These are phyloP conservation scores for Clarireedia hainanense DNA, from an alignment of 2,329 filamentous ascomycete genomes.

Conservation along the genomic window DNA sequence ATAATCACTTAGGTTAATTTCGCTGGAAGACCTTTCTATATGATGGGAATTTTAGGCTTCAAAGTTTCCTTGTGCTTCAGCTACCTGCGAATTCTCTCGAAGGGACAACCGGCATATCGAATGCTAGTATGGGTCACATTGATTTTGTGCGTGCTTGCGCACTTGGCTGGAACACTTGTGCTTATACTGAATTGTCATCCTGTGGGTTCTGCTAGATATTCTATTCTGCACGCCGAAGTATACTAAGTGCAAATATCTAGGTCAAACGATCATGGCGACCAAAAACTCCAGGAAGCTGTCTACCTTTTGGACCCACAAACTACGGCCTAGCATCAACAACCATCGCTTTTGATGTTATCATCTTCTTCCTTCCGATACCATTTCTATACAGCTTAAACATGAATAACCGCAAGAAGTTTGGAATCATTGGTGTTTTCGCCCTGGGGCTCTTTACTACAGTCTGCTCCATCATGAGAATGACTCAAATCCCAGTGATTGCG, in stretches of 20 bases:
- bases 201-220: neutral
- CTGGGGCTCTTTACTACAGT: conserved; percentile 11
- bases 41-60: conserved; percentile 10
- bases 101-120: conserved; percentile 4
- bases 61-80: conserved; percentile 12
- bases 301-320: neutral
- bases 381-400: conserved; percentile 12
- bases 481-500: conserved; percentile 28
- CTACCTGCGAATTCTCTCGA: conserved; percentile 12
- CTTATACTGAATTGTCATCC: neutral
- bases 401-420: conserved; percentile 11
- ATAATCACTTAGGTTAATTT: conserved; percentile 6
- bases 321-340: neutral
- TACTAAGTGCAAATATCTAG: neutral
- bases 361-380: conserved; percentile 15
- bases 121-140: neutral
- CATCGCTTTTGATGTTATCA: conserved; percentile 7
- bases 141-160: neutral
- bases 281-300: neutral
- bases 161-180: neutral
- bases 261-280: neutral
- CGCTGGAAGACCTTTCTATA: conserved; percentile 11
- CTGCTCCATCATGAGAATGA: conserved; percentile 7
- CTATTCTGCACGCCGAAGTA: too few relatives aligned
- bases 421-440: conserved; percentile 13